These are phyloP conservation scores for Gymnopilus dilepis DNA, from an alignment of 768 basidiomycete species.

Conservation along the genomic window DNA sequence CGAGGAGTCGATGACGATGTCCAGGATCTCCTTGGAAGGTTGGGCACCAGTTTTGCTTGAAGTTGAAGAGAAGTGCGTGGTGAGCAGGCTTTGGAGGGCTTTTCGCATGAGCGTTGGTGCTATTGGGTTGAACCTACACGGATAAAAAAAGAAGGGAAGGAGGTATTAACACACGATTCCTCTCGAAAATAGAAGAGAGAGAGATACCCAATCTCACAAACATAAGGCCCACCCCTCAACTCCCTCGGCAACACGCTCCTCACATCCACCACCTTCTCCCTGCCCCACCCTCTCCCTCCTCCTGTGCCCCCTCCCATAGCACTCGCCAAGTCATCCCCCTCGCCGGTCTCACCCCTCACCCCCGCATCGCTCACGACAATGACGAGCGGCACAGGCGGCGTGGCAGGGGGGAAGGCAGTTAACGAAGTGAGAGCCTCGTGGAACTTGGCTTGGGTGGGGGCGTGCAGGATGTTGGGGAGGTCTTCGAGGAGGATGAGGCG, in stretches of 20 bases:
- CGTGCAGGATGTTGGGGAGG: conserved; percentile 88
- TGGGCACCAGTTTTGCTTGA: conserved; percentile 30
- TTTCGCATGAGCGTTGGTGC: conserved; percentile 85
- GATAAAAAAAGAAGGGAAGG: neutral
- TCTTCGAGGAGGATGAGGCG: conserved; percentile 86
- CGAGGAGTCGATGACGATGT: conserved; percentile 76
- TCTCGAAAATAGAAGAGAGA: neutral
- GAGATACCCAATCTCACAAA: conserved; percentile 75
- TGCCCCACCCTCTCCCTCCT: conserved; percentile 39
- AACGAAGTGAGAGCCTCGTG: conserved; percentile 70
- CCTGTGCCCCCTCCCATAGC: too few species aligned
- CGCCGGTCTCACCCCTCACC: conserved; percentile 50
- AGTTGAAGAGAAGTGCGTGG: conserved; percentile 48
- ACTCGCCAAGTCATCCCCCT: neutral
- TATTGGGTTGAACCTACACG: conserved; percentile 85
- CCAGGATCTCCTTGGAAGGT: conserved; percentile 70
- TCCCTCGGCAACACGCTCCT: conserved; percentile 74
- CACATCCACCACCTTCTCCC: conserved; percentile 59
- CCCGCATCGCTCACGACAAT: conserved; percentile 87
- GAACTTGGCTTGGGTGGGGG: conserved; percentile 69
- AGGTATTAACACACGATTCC: too few species aligned
- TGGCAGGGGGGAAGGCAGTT: conserved; percentile 41
- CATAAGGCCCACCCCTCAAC: conserved; percentile 72
- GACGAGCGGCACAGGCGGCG: conserved; percentile 67
- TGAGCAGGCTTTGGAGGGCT: conserved; percentile 69